Base-by-base conservation (phyloP, 2,329 filamentous ascomycete genomes). In the Chaetomiaceae sp. region DNA sequence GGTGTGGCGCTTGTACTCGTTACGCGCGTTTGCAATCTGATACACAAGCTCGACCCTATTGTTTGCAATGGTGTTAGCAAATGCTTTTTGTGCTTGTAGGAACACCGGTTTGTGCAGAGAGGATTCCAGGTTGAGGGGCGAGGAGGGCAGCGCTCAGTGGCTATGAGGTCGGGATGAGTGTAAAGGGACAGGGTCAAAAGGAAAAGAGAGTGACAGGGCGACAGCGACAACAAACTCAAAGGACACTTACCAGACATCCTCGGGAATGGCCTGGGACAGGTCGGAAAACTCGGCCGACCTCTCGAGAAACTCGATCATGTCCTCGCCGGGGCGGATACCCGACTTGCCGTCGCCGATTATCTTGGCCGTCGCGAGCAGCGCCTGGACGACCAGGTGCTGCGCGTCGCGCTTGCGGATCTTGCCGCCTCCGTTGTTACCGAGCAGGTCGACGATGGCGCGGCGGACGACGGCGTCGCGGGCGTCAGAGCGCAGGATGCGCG, bases 221-320 rank as follows among this genome's bases (percentile, higher is more conserved):
- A 23, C 20, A 38, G n/a, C 3, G 4, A 25, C 11, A 42, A 6
- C n/a, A 37, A 36, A 27, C 33, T 8, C 9, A 3, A 23, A n/a
- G 23, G 14, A 25, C 6, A 47, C 51, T 43, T 17, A 53, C 51
- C 43, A 53, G 38, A 53, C 27, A n/a, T 52, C 42, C 14, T 39
- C 40, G 9, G 45, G n/a, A 3, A 49, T 36, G 1, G 38, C 22
- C 8, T 11, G 6, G 11, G 29, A 14, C 15, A 54, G 25, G 7
- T 39, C 25, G 6, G 47, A 46, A 9, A 50, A 33, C 19, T 40
- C 4, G 25, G 34, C 40, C 3, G 40, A 15, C 20, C 46, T 39
- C n/a, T 29, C 31, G 3, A 50, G 29, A 25, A 40, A 50, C 6
- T 46, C 52, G n/a, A 46, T 40, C 20, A 50, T 42, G 23, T 45